phyloP scores from a whole-genome alignment of 1,284 basidiomycete species.

The Ganoderma leucocontextum region DNA sequence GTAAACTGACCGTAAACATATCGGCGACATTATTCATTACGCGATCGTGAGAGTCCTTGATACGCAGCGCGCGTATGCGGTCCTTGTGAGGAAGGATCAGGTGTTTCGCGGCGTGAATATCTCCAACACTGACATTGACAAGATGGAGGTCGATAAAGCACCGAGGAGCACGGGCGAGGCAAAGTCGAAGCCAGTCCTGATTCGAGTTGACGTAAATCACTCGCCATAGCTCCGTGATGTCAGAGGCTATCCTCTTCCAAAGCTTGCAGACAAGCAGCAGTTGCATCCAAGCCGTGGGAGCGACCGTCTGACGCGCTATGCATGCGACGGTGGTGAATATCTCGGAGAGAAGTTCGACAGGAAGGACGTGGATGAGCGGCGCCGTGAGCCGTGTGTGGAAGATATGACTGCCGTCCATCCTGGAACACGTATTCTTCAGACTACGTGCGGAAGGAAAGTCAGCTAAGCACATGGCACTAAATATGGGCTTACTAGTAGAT shows the following conservation, averaged over 20 bases:
- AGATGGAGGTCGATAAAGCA: slow-evolving; percentile 10
- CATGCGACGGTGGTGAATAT: slow-evolving; percentile 2
- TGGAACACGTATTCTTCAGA: background rate
- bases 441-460: background rate
- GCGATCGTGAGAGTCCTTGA: background rate
- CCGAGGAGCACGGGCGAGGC: slow-evolving; percentile 8
- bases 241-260: slow-evolving; percentile 13
- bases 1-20: background rate
- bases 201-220: slow-evolving; percentile 16
- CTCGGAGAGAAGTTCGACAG: slow-evolving; percentile 1
- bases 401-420: background rate
- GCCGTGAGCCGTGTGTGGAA: background rate
- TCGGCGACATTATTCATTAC: background rate
- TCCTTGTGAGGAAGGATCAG: slow-evolving; percentile 5
- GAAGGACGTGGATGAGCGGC: slow-evolving; percentile 1
- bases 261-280: slow-evolving; percentile 13
- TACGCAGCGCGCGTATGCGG: slow-evolving; percentile 15
- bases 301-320: background rate
- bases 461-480: background rate
- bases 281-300: slow-evolving; percentile 5
- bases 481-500: background rate
- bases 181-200: slow-evolving; percentile 12
- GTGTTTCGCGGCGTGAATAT: background rate
- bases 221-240: slow-evolving; percentile 7
- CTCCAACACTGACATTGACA: background rate